Evolutionary conservation across 257 asterid species (phyloP).

Genomic region (Dorcoceras hygrometricum): DNA sequence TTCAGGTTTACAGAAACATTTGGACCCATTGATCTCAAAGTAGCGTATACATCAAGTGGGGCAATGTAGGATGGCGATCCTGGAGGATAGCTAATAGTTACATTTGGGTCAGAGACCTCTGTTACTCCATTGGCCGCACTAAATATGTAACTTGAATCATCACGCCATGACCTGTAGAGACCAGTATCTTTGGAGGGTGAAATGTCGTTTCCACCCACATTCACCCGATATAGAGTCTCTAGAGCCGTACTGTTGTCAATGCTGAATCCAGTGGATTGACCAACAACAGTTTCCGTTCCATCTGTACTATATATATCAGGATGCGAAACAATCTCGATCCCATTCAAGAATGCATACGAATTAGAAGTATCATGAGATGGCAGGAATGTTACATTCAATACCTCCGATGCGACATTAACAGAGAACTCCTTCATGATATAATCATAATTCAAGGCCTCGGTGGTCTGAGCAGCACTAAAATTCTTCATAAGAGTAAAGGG

Average conservation of each 20-base stretch:
- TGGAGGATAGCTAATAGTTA: slow-evolving; percentile 30
- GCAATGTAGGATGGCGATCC: slow-evolving; percentile 39
- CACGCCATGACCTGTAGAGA: slow-evolving; percentile 47
- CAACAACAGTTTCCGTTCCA: slow-evolving; percentile 39
- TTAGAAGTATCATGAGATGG: slow-evolving; percentile 43
- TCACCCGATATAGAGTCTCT: slow-evolving; percentile 72
- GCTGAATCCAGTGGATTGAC: slow-evolving; percentile 41
- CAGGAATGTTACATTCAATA: slow-evolving; percentile 57
- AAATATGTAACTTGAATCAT: slow-evolving; percentile 39
- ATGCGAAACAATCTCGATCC: slow-evolving; percentile 81
- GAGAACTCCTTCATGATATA: slow-evolving; percentile 74
- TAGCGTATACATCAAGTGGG: slow-evolving; percentile 45
- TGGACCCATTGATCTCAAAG: slow-evolving; percentile 55
- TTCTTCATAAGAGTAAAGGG: slow-evolving; percentile 56
- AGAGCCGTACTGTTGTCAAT: slow-evolving; percentile 59
- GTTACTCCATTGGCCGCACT: slow-evolving; percentile 43
- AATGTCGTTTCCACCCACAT: slow-evolving; percentile 89
- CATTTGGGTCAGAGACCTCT: slow-evolving; percentile 32
- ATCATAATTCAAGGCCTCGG: slow-evolving; percentile 64
- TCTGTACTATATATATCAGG: slow-evolving; percentile 76
- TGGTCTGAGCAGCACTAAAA: slow-evolving; percentile 69
- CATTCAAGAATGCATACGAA: slow-evolving; percentile 75
- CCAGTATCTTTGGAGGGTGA: slow-evolving; percentile 62
- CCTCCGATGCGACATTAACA: slow-evolving; percentile 40
- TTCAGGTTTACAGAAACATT: slow-evolving; percentile 30